Conservation (phyloP, 345 rosid species). For the Draba incana region DNA sequence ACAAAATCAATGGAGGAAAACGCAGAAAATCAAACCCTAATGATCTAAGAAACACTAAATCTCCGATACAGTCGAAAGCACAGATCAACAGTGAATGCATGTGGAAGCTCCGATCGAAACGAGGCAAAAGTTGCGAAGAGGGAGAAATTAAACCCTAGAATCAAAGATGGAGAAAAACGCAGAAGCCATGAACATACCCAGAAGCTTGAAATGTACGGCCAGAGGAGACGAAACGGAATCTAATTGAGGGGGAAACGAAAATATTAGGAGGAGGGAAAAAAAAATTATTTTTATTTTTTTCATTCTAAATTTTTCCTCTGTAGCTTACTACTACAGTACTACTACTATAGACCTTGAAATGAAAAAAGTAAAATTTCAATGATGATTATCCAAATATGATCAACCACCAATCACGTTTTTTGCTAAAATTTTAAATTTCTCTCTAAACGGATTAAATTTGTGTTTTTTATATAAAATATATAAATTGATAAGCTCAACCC, state of each 20-base stretch:
- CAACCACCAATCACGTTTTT: no score
- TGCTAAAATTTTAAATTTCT: no score
- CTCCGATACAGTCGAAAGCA: background rate
- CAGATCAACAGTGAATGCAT: slow-evolving; percentile 26
- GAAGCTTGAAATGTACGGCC: slow-evolving; percentile 13
- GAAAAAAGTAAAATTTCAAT: no score
- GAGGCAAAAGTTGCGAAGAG: slow-evolving; percentile 17
- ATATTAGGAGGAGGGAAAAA: slow-evolving; percentile 30
- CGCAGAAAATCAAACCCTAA: slow-evolving; percentile 18
- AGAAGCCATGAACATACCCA: slow-evolving; percentile 15
- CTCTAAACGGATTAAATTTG: no score
- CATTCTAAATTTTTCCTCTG: no score
- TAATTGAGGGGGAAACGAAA: slow-evolving; percentile 22
- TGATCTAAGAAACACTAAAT: background rate
- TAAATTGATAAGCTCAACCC: no score
- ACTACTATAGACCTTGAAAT: no score
- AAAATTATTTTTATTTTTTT: background rate
- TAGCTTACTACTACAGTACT: no score
- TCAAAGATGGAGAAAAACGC: background rate
- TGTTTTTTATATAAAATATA: no score
- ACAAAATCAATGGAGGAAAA: background rate
- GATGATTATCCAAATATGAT: no score
- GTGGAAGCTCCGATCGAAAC: slow-evolving; percentile 32
- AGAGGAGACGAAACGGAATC: slow-evolving; percentile 22
- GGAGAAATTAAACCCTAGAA: slow-evolving; percentile 22